These are phyloP conservation scores for Cornus controversa DNA, from an alignment of 148 eudicot species.

Conservation along the genomic window DNA sequence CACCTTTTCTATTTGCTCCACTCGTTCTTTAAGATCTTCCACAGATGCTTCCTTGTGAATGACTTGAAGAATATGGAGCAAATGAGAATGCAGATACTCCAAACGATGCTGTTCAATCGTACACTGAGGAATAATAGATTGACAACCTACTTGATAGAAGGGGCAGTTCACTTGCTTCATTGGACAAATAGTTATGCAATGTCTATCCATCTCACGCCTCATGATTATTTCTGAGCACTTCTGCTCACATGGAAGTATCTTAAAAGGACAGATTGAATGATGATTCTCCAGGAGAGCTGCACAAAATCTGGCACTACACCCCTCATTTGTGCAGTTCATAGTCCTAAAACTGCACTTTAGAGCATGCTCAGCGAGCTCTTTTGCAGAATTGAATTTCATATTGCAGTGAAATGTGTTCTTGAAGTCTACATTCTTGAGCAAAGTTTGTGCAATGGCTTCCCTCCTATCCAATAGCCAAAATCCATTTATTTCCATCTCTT, in stretches of 20 bases:
- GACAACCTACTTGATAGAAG: conserved; percentile 78
- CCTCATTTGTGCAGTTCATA: conserved; percentile 68
- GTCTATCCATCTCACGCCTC: conserved; percentile 95
- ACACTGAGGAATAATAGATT: conserved; percentile 54
- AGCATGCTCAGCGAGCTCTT: conserved; percentile 60
- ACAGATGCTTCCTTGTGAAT: conserved; percentile 57
- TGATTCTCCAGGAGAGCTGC: conserved; percentile 64
- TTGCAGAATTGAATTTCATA: conserved; percentile 56
- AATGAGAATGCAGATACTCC: conserved; percentile 56
- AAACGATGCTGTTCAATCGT: conserved; percentile 58
- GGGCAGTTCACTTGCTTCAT: conserved; percentile 92
- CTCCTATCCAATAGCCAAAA: conserved; percentile 90
- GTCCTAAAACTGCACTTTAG: conserved; percentile 66
- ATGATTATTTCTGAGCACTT: conserved; percentile 60
- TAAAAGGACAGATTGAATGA: conserved; percentile 79
- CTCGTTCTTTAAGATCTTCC: conserved; percentile 54
- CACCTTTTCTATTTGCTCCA: conserved; percentile 60
- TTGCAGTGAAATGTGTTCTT: conserved; percentile 66
- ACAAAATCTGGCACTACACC: conserved; percentile 69
- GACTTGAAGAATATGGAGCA: conserved; percentile 53
- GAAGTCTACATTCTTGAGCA: conserved; percentile 77
- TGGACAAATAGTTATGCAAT: conserved; percentile 88
- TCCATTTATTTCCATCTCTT: conserved; percentile 85
- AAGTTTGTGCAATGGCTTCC: conserved; percentile 61
- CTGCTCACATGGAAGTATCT: conserved; percentile 90